Evolutionary conservation across 1,284 basidiomycete species (phyloP).

Genomic region (Puccinia brachypodii): DNA sequence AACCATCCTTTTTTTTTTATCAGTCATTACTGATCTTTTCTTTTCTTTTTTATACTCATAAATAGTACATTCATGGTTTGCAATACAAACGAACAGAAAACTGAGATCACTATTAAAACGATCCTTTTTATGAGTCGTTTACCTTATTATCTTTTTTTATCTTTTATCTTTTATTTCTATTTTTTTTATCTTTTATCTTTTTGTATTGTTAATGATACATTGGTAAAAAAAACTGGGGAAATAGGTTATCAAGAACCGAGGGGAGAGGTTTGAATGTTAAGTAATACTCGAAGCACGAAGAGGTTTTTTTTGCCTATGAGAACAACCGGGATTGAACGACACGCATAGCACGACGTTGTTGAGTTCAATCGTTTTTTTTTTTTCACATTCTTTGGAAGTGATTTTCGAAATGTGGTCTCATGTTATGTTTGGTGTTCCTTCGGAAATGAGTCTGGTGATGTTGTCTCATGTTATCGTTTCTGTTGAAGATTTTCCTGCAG

Average conservation of each 20-base stretch:
- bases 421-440: neutral
- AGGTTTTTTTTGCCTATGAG: too few relatives aligned
- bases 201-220: neutral
- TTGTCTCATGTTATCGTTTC: slow-evolving; percentile 16
- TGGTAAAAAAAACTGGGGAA: neutral
- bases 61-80: neutral
- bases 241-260: neutral
- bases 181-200: neutral
- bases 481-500: slow-evolving; percentile 4
- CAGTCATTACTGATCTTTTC: neutral
- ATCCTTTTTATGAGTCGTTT: neutral
- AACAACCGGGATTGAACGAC: neutral
- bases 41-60: neutral
- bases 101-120: neutral
- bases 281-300: too few relatives aligned
- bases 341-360: neutral
- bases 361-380: neutral
- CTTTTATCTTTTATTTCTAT: neutral
- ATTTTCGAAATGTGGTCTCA: slow-evolving; percentile 14
- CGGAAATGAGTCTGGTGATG: slow-evolving; percentile 7
- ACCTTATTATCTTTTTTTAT: neutral
- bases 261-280: neutral
- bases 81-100: neutral
- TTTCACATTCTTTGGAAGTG: neutral
- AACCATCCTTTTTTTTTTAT: neutral